Conservation (phyloP, 1,139 yeast species). For the Protomyces inouyei region DNA sequence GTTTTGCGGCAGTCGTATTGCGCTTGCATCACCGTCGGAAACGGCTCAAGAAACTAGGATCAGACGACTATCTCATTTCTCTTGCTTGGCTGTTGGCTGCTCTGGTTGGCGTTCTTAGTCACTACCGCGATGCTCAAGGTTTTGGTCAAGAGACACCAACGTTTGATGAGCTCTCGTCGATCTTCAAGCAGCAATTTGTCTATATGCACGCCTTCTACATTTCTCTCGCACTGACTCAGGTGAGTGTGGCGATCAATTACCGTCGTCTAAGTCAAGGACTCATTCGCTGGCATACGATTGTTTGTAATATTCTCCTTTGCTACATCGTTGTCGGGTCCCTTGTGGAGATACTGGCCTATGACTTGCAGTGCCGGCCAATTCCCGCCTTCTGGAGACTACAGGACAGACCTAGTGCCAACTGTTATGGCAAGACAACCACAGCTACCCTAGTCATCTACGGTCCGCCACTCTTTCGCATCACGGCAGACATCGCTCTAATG, state of each 20-base stretch:
- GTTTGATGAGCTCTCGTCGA: neutral
- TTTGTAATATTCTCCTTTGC: neutral
- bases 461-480: constrained; percentile 1
- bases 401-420: neutral
- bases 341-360: neutral
- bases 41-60: neutral
- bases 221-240: neutral
- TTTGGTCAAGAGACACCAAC: neutral
- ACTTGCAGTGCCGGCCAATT: neutral
- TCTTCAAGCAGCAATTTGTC: neutral
- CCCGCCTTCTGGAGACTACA: constrained; percentile 1
- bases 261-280: neutral
- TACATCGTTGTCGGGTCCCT: neutral
- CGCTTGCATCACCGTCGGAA: neutral
- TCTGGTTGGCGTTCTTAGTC: neutral
- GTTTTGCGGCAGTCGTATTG: neutral
- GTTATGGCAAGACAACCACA: neutral
- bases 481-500: neutral
- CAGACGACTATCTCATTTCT: neutral
- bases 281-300: neutral
- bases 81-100: neutral
- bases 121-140: neutral
- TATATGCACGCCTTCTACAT: neutral
- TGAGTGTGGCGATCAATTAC: constrained; percentile 4
- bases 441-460: neutral